Base-by-base conservation (phyloP, 805 yeast genomes). In the Candida ficus region DNA sequence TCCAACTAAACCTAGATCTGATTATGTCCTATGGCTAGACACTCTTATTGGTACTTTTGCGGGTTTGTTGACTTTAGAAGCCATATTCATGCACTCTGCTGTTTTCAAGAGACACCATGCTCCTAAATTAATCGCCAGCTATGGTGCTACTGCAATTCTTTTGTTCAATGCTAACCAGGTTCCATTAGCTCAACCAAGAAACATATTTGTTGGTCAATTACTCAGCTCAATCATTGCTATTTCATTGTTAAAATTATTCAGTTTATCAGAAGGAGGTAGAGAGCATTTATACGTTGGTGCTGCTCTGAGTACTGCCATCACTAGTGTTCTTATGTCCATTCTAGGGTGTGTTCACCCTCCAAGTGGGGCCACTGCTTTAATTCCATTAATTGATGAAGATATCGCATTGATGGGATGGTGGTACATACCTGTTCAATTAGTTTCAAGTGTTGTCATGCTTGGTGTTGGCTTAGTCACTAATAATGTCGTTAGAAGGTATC, bases 261-360 rank as follows among this genome's bases (percentile, higher is more conserved):
- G 62, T 57, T 60, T 78, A 28, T 58, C 70, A 23, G 45, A 54
- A 3, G 57, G 49, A 3, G 78, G 80, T 3, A 56, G 61, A 29
- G 61, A 69, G 21, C 64, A 76, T 54, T 65, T 73, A 45, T 80
- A 81, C 73, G 64, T 76, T 8, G 66, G 71, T 14, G 86, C 80
- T 3, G 80, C 82, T 0, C 52, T 80, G 23, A 63, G 78, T 29
- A 82, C 78, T 7, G 80, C 71, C 0, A 43, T 76, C 5, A 50
- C 81, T 2, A 71, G 80, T 8, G 76, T 74, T 10, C 56, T 62
- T 3, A 78, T 78, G 83, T 59, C 72, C 12, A 45, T 77, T 1
- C 56, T 69, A 5, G 76, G 76, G 45, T 71, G 79, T 43, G 73
- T 78, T 1, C 87, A 81, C 54, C 88, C 88, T 0, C 88, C 88